These are phyloP conservation scores for Colletotrichum spinosum DNA, from an alignment of 2,329 filamentous ascomycete species.

Conservation along the genomic window DNA sequence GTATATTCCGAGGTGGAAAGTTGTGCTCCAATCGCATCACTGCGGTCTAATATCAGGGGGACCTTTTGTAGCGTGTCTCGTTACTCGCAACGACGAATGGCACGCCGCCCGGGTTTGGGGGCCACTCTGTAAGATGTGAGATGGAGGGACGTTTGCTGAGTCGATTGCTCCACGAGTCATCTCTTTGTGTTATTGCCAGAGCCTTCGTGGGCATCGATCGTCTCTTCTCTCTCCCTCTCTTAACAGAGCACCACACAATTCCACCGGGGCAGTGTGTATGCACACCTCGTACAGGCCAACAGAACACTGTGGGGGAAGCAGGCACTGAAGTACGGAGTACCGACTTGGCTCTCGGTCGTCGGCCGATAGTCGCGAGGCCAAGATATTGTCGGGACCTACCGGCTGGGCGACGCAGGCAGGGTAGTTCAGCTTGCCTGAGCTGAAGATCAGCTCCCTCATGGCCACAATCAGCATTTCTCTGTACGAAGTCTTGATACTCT, in stretches of 20 bases:
- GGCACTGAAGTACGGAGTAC: no score
- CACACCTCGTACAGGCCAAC: no score
- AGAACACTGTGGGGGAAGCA: no score
- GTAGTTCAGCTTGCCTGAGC: constrained; percentile 1
- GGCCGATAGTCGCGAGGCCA: constrained; percentile 1
- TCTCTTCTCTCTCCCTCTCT: no score
- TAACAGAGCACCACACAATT: no score
- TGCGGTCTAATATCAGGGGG: constrained; percentile 15
- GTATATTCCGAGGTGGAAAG: neutral
- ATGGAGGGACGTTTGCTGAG: neutral
- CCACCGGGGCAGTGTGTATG: no score
- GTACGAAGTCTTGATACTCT: no score
- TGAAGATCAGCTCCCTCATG: neutral
- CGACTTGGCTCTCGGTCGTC: neutral
- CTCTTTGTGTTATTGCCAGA: neutral
- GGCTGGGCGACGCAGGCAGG: constrained; percentile 12
- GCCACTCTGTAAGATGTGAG: neutral
- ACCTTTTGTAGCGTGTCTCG: constrained; percentile 32
- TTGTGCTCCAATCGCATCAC: constrained; percentile 17
- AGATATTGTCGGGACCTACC: constrained; percentile 19
- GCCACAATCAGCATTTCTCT: neutral
- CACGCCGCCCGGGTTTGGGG: constrained; percentile 12
- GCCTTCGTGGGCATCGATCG: no score
- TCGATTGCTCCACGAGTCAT: neutral
- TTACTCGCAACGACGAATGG: constrained; percentile 24